phyloP scores from a whole-genome alignment of 805 yeast species.

The Kazachstania taianensis region DNA sequence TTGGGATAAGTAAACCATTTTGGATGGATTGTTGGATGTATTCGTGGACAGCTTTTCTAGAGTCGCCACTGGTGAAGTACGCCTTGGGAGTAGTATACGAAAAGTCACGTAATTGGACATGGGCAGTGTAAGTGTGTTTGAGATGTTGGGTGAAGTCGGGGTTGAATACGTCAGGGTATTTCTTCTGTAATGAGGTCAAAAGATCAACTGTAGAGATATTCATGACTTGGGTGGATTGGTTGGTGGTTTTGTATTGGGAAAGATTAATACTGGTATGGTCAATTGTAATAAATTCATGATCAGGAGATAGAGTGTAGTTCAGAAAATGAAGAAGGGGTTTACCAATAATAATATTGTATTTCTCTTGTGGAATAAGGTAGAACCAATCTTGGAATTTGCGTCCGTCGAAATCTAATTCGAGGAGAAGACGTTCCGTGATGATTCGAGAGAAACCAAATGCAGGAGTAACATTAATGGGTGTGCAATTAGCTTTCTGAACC shows the following conservation, averaged over 20 bases:
- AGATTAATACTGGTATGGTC: not conserved
- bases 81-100: constrained; percentile 2
- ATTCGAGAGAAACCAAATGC: not conserved
- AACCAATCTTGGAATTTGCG: not conserved
- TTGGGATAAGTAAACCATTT: constrained; percentile 2
- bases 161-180: not conserved
- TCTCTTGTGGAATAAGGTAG: not conserved
- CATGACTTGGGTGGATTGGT: not conserved
- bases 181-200: not conserved
- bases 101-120: not conserved
- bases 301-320: not conserved
- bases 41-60: not conserved
- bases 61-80: constrained; percentile 2
- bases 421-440: not conserved
- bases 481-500: no score
- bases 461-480: not conserved
- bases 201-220: not conserved
- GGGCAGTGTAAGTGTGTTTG: not conserved
- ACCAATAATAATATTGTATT: not conserved
- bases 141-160: not conserved
- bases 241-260: not conserved
- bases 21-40: constrained; percentile 2
- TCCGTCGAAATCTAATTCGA: not conserved
- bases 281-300: not conserved
- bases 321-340: not conserved